Evolutionary conservation across 2,329 filamentous ascomycete species (phyloP), one percentile per base, ranked within the genome.

Genomic region (Colletotrichum plurivorum): DNA sequence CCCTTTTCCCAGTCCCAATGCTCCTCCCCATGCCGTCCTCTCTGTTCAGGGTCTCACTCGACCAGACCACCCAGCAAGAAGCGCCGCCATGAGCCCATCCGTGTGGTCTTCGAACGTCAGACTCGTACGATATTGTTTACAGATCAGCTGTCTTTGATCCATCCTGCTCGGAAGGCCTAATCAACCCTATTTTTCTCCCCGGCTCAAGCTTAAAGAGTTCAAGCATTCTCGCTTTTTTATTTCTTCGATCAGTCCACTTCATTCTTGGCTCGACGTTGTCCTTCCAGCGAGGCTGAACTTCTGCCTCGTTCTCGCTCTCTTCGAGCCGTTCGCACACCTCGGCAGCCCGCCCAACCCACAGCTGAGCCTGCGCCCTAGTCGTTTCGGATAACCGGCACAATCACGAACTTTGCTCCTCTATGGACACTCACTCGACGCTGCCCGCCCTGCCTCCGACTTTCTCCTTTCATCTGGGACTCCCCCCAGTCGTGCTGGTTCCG

Each of bases 111-210:
- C 43, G 39, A 22, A 65, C 59, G 59, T 69, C 65, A 69, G 45
- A 71, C 51, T 71, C 68, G 68, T 71, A 71, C 68, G 68, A 71
- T 64, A 31, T 41, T 71, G 68, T 71, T 71, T 69, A 69, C 54
- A 65, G 65, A 71, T 71, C 68, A 69, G 54, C 68, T 69, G 68
- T 71, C 65, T 43, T 64, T 71, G 68, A 59, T 63, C 64, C 49
- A 60, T 22, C 31, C 39, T 60, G 31, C 45, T 43, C 8, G 41
- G 25, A 60, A 58, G 51, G 20, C 49, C 66, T 46, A 66, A 43
- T 60, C 66, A 57, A 71, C 58, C 66, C 58, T 64, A 69, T 60
- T 55, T 65, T 16, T 20, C 49, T 22, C 55, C 66, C 55, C 49
- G 51, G 55, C 55, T 69, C 62, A 69, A 66, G 66, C 62, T 69